A percentile compares a stretch with the other conserved stretches of the same genome.
Evolutionary conservation across 352 stramenopile genomes (phyloP).

Genomic region (Lagenidium sp.): DNA sequence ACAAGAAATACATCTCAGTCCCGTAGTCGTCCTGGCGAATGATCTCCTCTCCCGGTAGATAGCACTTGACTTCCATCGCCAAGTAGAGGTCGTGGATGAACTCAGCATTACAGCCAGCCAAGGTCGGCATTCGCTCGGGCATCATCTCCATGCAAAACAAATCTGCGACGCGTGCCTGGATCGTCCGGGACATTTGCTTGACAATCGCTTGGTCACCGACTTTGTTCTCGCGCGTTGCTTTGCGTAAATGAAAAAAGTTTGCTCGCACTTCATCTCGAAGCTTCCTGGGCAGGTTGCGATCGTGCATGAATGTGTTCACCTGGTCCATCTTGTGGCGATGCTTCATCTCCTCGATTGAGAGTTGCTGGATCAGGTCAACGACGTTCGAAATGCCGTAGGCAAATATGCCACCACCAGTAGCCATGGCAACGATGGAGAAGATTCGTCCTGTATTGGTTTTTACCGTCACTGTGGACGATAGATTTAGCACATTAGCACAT

Average conservation of each 20-base stretch:
- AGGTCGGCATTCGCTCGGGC: slow-evolving; percentile 52
- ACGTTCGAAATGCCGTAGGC: slow-evolving; percentile 82
- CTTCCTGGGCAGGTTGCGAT: slow-evolving; percentile 39
- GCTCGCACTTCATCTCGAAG: slow-evolving; percentile 70
- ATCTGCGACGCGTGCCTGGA: slow-evolving; percentile 60
- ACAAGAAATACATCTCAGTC: slow-evolving; percentile 80
- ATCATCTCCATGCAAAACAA: slow-evolving; percentile 71
- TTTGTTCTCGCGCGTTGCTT: slow-evolving; percentile 67
- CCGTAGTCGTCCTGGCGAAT: slow-evolving; percentile 73
- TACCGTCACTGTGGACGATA: slow-evolving; percentile 36
- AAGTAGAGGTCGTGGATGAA: slow-evolving; percentile 80
- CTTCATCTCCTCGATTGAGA: slow-evolving; percentile 55
- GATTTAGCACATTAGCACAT: too few relatives aligned
- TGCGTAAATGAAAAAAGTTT: slow-evolving; percentile 72
- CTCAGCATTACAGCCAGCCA: slow-evolving; percentile 58
- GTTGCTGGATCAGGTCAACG: slow-evolving; percentile 65
- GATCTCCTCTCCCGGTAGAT: slow-evolving; percentile 68
- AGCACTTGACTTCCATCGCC: slow-evolving; percentile 62
- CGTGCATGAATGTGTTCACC: slow-evolving; percentile 71
- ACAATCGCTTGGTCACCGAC: slow-evolving; percentile 50
- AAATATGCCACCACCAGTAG: slow-evolving; percentile 70
- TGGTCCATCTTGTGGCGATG: slow-evolving; percentile 71
- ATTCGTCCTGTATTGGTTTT: slow-evolving; percentile 52
- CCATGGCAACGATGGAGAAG: slow-evolving; percentile 69
- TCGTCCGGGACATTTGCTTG: slow-evolving; percentile 60